Evolutionary conservation across 305 asterid genomes (phyloP), one percentile per base, ranked within the genome.

Genomic region (Fraxinus baroniana): DNA sequence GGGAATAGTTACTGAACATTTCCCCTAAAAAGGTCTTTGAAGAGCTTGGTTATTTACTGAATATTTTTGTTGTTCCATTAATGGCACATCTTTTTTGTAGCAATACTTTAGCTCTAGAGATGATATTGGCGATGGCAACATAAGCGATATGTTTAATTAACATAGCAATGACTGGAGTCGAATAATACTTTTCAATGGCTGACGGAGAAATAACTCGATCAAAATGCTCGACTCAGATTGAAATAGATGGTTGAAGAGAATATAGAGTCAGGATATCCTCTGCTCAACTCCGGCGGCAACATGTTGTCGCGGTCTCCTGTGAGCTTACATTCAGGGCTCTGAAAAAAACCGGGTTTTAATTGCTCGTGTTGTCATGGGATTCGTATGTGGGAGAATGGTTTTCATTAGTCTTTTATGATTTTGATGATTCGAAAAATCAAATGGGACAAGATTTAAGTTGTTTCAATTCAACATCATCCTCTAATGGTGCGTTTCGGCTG

Each of bases 1-100:
- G 88, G 88, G 71, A 80, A 0, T 80, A 72, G 80, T 28, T 12
- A 10, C 12, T 0, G 12, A 26, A 10, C 37, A 30, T 26, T 28
- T 60, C 13, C 36, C 22, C 37, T 62, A 3, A 22, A 64, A 22
- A 7, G 7, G 4, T 13, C 72, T 24, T 64, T 64, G 33, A 64
- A 62, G 72, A 24, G 72, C 72, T 64, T 64, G 72, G 72, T 22
- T 55, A 32, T 24, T 62, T 62, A 3, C 12, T 60, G 70, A 24
- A 26, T 64, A 24, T 64, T 62, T 55, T 24, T 64, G 24, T 24
- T 10, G 6, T 64, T 64, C 28, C 17, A 26, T 64, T 64, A 24
- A 8, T 64, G 72, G 6, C 72, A 20, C 5, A 5, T 24, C 35
- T 64, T 64, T 1, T 24, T 64, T 64, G 72, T 64, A 64, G 72